Evolutionary conservation across 2,329 filamentous ascomycete species (phyloP), one percentile per base, ranked within the genome.

Genomic region (Herpotrichia juniperi): DNA sequence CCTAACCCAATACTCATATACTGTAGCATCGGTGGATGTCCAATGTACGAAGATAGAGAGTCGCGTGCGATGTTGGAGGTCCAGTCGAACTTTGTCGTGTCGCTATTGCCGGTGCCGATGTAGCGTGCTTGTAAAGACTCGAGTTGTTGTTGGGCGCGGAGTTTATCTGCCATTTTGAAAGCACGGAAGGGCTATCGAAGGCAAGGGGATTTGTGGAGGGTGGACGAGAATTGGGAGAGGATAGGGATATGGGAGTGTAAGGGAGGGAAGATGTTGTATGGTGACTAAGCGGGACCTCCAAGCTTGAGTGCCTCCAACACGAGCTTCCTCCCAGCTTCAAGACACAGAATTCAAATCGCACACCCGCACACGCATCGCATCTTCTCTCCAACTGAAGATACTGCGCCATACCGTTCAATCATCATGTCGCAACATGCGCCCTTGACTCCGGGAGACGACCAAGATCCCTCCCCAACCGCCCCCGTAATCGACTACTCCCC

Each of bases 81-180:
- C 92, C 93, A 99, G 78, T 99, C 94, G 87, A 94, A 94, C 75
- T 91, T 96, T 22, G 92, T 96, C 12, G 93, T 97, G 78, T 99
- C 94, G 37, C 93, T 91, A 75, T 97, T 93, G 21, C 94, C 94
- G 3, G 94, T 97, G 63, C 94, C 94, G 67, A 99, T 83, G 80
- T 94, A 97, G 69, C 96, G 96, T 68, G 93, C 88, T 78, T 99
- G 94, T 16, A 97, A 89, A 59, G 92, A 88, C 78, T 99, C 94
- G 71, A 99, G 93, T 76, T 99, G 94, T 77, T 99, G 94, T 66
- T 96, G 91, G 9, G 91, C 94, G 72, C 94, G 93, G 61, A 99
- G 89, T 79, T 99, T 99, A 80, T 99, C 94, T 76, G 94, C 94
- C 94, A 74, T 76, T 31, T n/a, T 62, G 51, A 21, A 45, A 19